Base-by-base conservation (phyloP, 2,329 filamentous ascomycete species). In the Venturia aucupariae region DNA sequence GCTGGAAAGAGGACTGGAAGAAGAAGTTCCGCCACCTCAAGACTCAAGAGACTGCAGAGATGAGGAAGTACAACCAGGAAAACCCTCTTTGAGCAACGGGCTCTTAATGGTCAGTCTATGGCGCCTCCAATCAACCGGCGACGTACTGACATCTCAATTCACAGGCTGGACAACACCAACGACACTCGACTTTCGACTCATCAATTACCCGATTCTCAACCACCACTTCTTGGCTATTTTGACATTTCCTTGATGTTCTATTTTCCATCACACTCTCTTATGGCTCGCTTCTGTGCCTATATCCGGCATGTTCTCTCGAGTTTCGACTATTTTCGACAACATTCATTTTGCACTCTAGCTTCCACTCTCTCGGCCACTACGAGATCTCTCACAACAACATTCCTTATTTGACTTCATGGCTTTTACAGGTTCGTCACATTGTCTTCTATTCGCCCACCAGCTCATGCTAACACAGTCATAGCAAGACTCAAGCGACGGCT, bases 1-100 rank as follows among this genome's bases (percentile, higher is more conserved):
- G 68, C 60, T 74, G 73, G 51, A 69, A 71, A 2, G 44, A 60
- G 10, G 68, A 74, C 65, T 77, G 75, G 75, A 71, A 69, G 60
- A 68, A 68, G 61, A 72, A 74, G 19, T 76, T 77, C 66, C 68
- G 68, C 38, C 22, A 38, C 27, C n/a, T 57, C 30, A 60, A 54
- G 63, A 61, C 35, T 24, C 24, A 61, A 38, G 54, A 64, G 51
- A 32, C 24, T 6, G 30, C n/a, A 10, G 63, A 64, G 41, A 61
- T 64, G 38, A 27, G n/a, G 30, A 64, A 64, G 63, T 64, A 57
- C 24, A 60, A 61, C 32, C 22, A 59, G 35, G 62, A 60, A 11
- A 41, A 60, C 13, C 59, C 59, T 27, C 35, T 57, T 35, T 57
- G 27, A 57, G 27, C 8, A 19, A 35, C 15, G 5, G 10, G 8